Evolutionary conservation across 1,284 basidiomycete genomes (phyloP), one percentile per base, ranked within the genome.

Genomic region (Naganishia cerealis): DNA sequence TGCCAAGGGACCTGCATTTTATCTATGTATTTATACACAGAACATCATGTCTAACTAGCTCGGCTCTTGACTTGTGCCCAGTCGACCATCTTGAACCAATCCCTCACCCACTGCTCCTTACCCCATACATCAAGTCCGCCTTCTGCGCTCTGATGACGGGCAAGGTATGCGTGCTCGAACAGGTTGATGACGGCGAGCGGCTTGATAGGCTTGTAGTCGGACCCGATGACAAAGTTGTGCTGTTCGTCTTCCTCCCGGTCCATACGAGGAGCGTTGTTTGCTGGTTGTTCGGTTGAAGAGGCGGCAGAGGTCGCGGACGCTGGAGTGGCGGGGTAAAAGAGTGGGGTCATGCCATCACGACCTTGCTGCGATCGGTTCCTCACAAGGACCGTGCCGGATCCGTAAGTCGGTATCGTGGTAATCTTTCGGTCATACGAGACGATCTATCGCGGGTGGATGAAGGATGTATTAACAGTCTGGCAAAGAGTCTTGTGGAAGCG

Each of bases 151-250:
- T 21, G 26, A 76, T 92, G 94, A 70, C 89, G 89, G 63, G 85
- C 85, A 73, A 99, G 83, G 90, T 94, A 99, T 29, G 90, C 89
- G 75, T 94, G 94, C 80, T 97, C 94, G 75, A 93, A 88, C 26
- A 95, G 85, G 66, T 88, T 90, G 70, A 97, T 80, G 73, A 91
- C 93, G 76, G 95, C 88, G 33, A 81, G 65, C 7, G 80, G 80
- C 12, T 72, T 55, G 69, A 70, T 61, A 7, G 50, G 54, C 29
- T 56, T 55, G 43, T 54, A 63, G 16, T 54, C 57, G 12, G 55
- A 33, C 24, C 63, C 52, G 7, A 36, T 48, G 21, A n/a, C 52
- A 9, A 12, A 40, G 40, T 40, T 42, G 33, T 52, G 39, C 29
- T 40, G 42, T 29, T 48, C 57, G 58, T 59, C 43, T 56, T 67